Evolutionary conservation across 129 eudicot species (phyloP).

Genomic region (Arctium lappa): DNA sequence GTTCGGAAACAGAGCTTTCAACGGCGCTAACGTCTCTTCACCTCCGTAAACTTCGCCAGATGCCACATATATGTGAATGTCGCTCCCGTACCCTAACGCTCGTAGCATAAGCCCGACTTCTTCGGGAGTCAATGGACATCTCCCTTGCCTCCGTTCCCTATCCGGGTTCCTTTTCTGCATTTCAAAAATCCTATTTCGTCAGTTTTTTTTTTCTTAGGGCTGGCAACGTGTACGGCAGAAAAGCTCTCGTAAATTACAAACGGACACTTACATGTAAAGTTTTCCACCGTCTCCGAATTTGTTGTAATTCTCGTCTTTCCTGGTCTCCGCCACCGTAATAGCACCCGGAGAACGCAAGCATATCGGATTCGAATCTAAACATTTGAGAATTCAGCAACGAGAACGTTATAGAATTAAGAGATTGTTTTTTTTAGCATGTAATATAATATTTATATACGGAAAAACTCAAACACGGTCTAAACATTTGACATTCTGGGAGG

Average conservation of each 20-base stretch:
- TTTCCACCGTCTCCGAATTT: conserved; percentile 74
- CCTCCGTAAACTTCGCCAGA: conserved; percentile 83
- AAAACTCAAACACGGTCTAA: neutral
- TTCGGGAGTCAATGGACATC: conserved; percentile 75
- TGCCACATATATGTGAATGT: conserved; percentile 70
- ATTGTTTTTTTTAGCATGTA: neutral
- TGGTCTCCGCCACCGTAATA: conserved; percentile 75
- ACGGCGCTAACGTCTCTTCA: conserved; percentile 63
- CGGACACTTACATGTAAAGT: conserved; percentile 63
- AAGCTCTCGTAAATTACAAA: neutral
- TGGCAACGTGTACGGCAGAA: too few species aligned
- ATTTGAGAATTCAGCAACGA: neutral
- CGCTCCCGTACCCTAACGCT: conserved; percentile 62
- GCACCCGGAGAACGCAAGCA: conserved; percentile 92
- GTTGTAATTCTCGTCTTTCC: conserved; percentile 55
- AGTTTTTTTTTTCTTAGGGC: neutral
- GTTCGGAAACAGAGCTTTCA: conserved; percentile 66
- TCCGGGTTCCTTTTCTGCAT: conserved; percentile 62
- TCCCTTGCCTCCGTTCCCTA: conserved; percentile 72
- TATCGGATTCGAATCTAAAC: conserved; percentile 66
- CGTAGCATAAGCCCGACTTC: conserved; percentile 84
- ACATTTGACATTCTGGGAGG: too few species aligned
- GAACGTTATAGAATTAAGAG: neutral
- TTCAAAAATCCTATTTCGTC: neutral
- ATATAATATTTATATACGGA: neutral